Base-by-base conservation (phyloP, 2,329 filamentous ascomycete species). In the Fusarium albosuccineum region DNA sequence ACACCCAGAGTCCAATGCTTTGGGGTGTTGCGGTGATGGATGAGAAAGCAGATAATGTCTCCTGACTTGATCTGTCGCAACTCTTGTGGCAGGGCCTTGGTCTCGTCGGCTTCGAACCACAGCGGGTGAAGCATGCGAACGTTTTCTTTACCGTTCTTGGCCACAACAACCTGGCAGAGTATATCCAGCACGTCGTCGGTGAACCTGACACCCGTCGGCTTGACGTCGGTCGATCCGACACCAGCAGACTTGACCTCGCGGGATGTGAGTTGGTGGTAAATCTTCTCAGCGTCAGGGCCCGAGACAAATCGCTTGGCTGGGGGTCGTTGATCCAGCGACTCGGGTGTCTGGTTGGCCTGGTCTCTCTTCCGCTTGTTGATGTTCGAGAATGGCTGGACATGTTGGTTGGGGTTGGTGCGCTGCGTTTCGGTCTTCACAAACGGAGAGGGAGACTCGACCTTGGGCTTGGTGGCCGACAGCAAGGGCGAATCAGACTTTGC, bases 311-410 rank as follows among this genome's bases (percentile, higher is more conserved):
- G 33, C 13, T 0, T 16, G 14, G n/a, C 16, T 1, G n/a, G 4
- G 2, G 14, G 41, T 33, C 52, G 42, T 22, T 22, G 22, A 22
- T 22, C 22, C 22, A 22, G 22, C 1, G 10, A 34, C 1, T 34
- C 5, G 6, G 41, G 11, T 2, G n/a, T 6, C 4, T 10, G 1
- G 3, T 17, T 26, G 2, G 16, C 26, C 1, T 9, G 6, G 5
- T 58, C 61, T 8, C 52, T 52, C 10, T 63, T 64, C 11, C 61
- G 61, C 37, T 64, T 64, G 1, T 5, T 37, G 30, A 22, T 22
- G 4, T 22, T 22, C 22, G 22, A 4, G 22, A 22, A 22, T 5
- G 22, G 22, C 22, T 22, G 22, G 4, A 22, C 22, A 22, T 22
- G 22, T 22, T 22, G 22, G 22, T 22, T 22, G 22, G 22, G 22